Evolutionary conservation across 192 early-diverging fungal genomes (phyloP), one percentile per base, ranked within the genome.

Genomic region (Linnemannia hyalina): DNA sequence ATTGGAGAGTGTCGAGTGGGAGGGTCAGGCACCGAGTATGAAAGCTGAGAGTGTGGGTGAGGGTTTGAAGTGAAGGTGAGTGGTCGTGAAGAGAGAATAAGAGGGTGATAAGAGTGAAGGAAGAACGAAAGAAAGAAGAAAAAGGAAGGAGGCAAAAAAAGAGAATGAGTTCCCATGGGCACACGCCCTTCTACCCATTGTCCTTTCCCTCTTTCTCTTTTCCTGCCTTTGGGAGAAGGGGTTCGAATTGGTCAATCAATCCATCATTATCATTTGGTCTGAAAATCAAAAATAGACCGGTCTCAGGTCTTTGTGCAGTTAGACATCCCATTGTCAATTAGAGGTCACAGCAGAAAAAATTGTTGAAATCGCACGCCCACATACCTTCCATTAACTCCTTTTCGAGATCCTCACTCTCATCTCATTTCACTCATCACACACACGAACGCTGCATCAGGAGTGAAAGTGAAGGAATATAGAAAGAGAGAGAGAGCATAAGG

Each of bases 281-380:
- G 8, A 10, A 73, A 55, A 32, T 74, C 54, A 35, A 47, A 54
- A 74, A 47, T 47, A 54, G 47, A n/a, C 10, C 2, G 16, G 60
- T 35, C 60, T 65, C 60, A 10, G 60, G 29, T 15, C 29, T 22
- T 2, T 76, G 40, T 76, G 74, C 74, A 76, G 44, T 65, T 44
- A 76, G 9, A 70, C 23, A 72, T 32, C 22, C 11, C 9, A 2
- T 35, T 29, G 60, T 65, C 60, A 65, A 65, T 65, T 65, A 65
- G 13, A 65, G 60, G 32, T 65, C 26, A 40, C 38, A 29, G 11
- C 60, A 57, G 3, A 18, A 10, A 32, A 65, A 65, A 32, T 11
- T 65, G 26, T 13, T 65, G 26, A 60, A 26, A 29, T 52, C 49
- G 18, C 49, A 52, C 49, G 16, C 18, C 18, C 20, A 0, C 49